Percentiles rank a stretch among this genome's conserved stretches.
Conservation (phyloP, 2,329 filamentous ascomycete species). For the Raffaelea deltoideospora region DNA sequence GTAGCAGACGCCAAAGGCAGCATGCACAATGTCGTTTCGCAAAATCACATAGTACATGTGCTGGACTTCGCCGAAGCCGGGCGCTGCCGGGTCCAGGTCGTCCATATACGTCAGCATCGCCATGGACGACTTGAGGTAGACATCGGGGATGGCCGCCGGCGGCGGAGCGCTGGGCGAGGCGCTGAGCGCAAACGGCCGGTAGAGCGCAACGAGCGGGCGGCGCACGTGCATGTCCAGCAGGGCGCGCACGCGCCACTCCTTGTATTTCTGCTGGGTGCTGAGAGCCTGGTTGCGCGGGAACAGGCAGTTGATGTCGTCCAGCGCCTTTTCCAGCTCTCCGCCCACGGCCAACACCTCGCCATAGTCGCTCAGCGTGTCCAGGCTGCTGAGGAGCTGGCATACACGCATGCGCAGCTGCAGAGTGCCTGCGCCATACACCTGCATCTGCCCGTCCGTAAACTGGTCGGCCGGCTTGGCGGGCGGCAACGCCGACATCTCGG, state of each 20-base stretch:
- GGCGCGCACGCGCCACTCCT: conserved; percentile 34
- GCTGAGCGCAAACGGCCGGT: conserved; percentile 39
- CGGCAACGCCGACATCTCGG: conserved; percentile 32
- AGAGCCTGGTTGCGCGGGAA: conserved; percentile 29
- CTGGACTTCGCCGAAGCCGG: conserved; percentile 30
- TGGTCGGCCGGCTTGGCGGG: conserved; percentile 34
- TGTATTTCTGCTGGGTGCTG: conserved; percentile 28
- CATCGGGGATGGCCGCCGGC: conserved; percentile 28
- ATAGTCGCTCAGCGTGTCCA: conserved; percentile 37
- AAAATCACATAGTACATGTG: conserved; percentile 38
- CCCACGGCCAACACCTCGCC: conserved; percentile 37
- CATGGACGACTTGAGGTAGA: conserved; percentile 39
- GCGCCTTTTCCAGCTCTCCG: conserved; percentile 33
- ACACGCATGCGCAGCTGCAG: conserved; percentile 33
- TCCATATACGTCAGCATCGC: conserved; percentile 39
- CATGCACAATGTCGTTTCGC: conserved; percentile 38
- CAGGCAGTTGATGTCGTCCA: conserved; percentile 39
- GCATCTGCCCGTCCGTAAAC: conserved; percentile 35
- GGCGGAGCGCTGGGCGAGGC: conserved; percentile 28
- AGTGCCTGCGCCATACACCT: conserved; percentile 37
- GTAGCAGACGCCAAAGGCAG: conserved; percentile 38
- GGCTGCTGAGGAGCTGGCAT: conserved; percentile 32
- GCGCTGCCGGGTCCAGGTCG: conserved; percentile 29
- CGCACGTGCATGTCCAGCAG: conserved; percentile 39
- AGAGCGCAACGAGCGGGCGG: conserved; percentile 34